Conservation (phyloP, 73 alveolate genomes). For the Paramecium bursaria region DNA sequence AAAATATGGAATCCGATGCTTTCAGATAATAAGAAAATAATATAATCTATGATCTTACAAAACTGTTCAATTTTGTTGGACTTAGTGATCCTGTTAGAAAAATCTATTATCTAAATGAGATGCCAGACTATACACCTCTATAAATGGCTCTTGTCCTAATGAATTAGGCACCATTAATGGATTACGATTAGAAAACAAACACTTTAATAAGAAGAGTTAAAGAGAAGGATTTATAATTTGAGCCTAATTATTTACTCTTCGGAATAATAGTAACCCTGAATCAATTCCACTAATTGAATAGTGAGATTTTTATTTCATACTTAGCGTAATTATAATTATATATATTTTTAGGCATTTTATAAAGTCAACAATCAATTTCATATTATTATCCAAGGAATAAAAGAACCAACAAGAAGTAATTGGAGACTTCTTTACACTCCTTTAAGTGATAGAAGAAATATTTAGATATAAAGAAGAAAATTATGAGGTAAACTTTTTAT, state of each 20-base stretch:
- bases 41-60: constrained; percentile 46
- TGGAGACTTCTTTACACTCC: constrained; percentile 22
- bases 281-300: constrained; percentile 45
- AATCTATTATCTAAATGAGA: constrained; percentile 37
- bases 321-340: constrained; percentile 8
- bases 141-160: constrained; percentile 23
- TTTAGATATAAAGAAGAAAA: constrained; percentile 41
- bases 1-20: constrained; percentile 41
- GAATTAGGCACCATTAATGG: constrained; percentile 42
- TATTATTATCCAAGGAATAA: constrained; percentile 5
- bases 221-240: constrained; percentile 24
- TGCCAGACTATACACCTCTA: constrained; percentile 60
- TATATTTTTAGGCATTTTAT: constrained; percentile 13
- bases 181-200: constrained; percentile 40
- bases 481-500: background rate
- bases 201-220: constrained; percentile 2
- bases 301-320: constrained; percentile 29
- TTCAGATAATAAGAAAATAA: constrained; percentile 56
- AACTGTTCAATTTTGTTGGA: constrained; percentile 62
- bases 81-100: constrained; percentile 62
- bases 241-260: constrained; percentile 61
- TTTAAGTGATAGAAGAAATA: constrained; percentile 26
- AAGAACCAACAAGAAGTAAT: constrained; percentile 33
- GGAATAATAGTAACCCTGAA: constrained; percentile 60
- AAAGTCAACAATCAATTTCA: constrained; percentile 42